Evolutionary conservation across 805 yeast genomes (phyloP), one percentile per base, ranked within the genome.

Genomic region (Candida awuae): DNA sequence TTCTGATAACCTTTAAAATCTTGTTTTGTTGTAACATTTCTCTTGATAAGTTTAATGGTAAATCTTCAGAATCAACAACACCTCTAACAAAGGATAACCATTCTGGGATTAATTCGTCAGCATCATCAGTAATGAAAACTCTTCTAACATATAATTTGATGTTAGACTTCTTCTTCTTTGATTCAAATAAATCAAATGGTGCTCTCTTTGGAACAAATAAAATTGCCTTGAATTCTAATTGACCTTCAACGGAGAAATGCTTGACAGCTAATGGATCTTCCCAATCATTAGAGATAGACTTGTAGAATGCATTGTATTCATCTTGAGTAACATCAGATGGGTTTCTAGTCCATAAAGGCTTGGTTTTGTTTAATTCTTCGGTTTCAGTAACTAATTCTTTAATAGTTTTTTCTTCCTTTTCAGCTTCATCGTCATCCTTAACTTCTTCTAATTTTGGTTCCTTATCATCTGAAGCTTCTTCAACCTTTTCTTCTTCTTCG

Each of bases 211-310:
- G 99, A 70, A 92, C 78, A 62, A 86, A 92, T 59, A 92, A 74
- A 62, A 92, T 92, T 50, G 98, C 97, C 74, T 82, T 88, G 80
- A 92, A 92, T 75, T 92, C 99, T 59, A 92, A 79, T 76, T 92
- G 98, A 77, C 99, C 99, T 75, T 92, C 99, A 61, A 92, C 99
- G 37, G 96, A 85, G 78, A 92, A 92, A 73, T 92, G 99, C 79
- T 92, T 92, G 54, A 92, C 97, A 53, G 97, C 97, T 65, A 92
- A 79, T 70, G 96, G 99, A 66, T 92, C 98, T 75, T 92, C 98
- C 98, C 98, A 92, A 71, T 92, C 99, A 71, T 92, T 92, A 42
- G 98, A 88, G 62, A 92, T 92, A 37, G 97, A 87, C 76, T 92
- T 92, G 84, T 92, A 92, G 84, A 92, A 92, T 44, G 97, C 94